These are phyloP conservation scores for Conticribra guillardii DNA, from an alignment of 108 stramenopile genomes.

Conservation along the genomic window DNA sequence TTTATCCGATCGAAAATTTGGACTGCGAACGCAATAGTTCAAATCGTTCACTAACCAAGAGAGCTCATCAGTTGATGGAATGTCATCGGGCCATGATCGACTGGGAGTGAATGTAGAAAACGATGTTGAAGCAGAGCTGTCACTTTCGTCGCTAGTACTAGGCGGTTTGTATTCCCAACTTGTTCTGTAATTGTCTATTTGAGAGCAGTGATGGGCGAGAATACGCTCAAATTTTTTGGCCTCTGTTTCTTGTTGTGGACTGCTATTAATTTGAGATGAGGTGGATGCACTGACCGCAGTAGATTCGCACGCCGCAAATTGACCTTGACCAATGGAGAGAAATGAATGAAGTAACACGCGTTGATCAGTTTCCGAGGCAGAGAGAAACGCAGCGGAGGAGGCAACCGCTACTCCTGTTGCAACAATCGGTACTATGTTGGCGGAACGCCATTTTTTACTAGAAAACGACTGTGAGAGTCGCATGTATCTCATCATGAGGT, in stretches of 20 bases:
- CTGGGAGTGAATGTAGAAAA: constrained; percentile 36
- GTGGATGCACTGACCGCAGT: too few species aligned
- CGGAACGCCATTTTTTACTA: too few species aligned
- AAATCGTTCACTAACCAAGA: constrained; percentile 24
- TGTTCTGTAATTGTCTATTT: constrained; percentile 28
- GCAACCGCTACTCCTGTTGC: too few species aligned
- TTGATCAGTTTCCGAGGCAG: too few species aligned
- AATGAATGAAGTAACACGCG: too few species aligned
- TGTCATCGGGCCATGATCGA: constrained; percentile 35
- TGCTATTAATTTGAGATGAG: too few species aligned
- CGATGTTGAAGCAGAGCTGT: constrained; percentile 8
- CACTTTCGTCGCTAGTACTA: neutral
- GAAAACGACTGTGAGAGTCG: too few species aligned
- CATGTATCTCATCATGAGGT: too few species aligned
- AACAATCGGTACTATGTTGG: too few species aligned
- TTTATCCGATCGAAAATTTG: constrained; percentile 27
- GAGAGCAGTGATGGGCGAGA: constrained; percentile 22
- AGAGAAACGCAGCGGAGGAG: too few species aligned
- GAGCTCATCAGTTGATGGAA: constrained; percentile 27
- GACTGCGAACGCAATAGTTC: constrained; percentile 41
- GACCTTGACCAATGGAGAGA: too few species aligned
- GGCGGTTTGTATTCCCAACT: constrained; percentile 47
- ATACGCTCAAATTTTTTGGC: constrained; percentile 24
- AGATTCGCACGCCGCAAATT: too few species aligned
- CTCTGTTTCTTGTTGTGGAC: constrained; percentile 47